Conservation (phyloP, 2,329 filamentous ascomycete genomes). For the Colletotrichum gigasporum region DNA sequence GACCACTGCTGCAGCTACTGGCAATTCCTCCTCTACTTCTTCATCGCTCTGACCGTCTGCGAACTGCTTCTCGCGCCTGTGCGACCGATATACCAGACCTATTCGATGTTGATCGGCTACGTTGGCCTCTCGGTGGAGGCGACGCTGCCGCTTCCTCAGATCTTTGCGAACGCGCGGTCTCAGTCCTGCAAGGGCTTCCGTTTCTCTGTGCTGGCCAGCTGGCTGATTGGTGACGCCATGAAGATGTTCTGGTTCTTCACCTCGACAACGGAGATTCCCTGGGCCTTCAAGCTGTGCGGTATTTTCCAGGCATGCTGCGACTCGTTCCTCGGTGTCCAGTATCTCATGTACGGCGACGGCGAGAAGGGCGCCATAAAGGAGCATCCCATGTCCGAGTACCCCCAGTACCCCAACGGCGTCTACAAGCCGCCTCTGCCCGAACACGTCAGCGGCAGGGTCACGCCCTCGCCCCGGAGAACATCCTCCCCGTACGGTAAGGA, state of each 20-base stretch:
- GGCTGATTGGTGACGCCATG: slow-evolving; percentile 83
- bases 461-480: slow-evolving; percentile 50
- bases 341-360: slow-evolving; percentile 72
- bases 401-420: slow-evolving; percentile 40
- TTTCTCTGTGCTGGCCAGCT: slow-evolving; percentile 78
- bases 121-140: slow-evolving; percentile 83
- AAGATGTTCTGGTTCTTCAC: slow-evolving; percentile 91
- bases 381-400: slow-evolving; percentile 42
- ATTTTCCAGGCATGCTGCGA: slow-evolving; percentile 85
- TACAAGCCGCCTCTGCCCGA: slow-evolving; percentile 42
- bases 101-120: slow-evolving; percentile 75
- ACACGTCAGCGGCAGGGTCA: slow-evolving; percentile 45
- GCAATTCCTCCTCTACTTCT: slow-evolving; percentile 78
- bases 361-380: slow-evolving; percentile 48
- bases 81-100: slow-evolving; percentile 66
- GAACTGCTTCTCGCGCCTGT: slow-evolving; percentile 74
- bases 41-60: slow-evolving; percentile 66
- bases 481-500: slow-evolving; percentile 39
- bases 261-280: slow-evolving; percentile 73
- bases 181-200: slow-evolving; percentile 82
- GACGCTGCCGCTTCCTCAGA: slow-evolving; percentile 82
- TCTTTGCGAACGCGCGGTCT: slow-evolving; percentile 74
- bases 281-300: slow-evolving; percentile 84
- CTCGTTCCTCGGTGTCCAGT: slow-evolving; percentile 77
- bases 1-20: slow-evolving; percentile 68